Base-by-base conservation (phyloP, 495 filamentous ascomycete species). In the Aspergillus nanangensis region DNA sequence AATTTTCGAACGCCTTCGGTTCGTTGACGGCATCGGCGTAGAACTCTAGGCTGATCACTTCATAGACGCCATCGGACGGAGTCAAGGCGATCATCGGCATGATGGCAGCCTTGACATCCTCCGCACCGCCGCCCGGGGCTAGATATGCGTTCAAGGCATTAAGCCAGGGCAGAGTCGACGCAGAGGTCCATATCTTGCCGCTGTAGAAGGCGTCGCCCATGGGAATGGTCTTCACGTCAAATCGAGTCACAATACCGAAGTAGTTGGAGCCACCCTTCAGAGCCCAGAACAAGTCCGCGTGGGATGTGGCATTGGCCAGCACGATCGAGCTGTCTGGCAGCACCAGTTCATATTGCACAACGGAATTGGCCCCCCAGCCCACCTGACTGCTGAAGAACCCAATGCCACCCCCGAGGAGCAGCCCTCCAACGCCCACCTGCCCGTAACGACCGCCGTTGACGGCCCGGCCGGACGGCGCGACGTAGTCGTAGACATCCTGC, bases 401-500 rank as follows among this genome's bases (percentile, higher is more conserved):
- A 17, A 72, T 56, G 13, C 54, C 58, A 23, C 70, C 63, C 41
- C 41, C 46, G 18, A 47, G 41, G 2, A 40, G 47, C 23, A 60
- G 15, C 2, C 52, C 52, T 9, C 48, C 52, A n/a, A 57, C 70
- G 15, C 72, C 70, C 31, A 77, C 63, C 3, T 42, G 42, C 1
- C 60, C 38, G 14, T 71, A 75, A 18, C 78, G 66, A 1, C 74
- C 78, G 11, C 80, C 79, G n/a, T 70, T 53, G 11, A 70, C 73
- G 4, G 67, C 65, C 25, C 76, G 66, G 27, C 65, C 61, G 2
- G 69, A 56, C 10, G 66, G 60, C 21, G 77, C 74, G 1, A 82
- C 67, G 14, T 55, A 52, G 8, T 38, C 25, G 22, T 76, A 78
- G 18, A 82, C 71, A 5, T 71, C 48, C 21, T 69, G 66, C 72